A percentile compares a stretch with the other conserved stretches of the same genome.
These are phyloP conservation scores for Digitaria exilis DNA, from an alignment of 202 grass and related monocot species.

Conservation along the genomic window DNA sequence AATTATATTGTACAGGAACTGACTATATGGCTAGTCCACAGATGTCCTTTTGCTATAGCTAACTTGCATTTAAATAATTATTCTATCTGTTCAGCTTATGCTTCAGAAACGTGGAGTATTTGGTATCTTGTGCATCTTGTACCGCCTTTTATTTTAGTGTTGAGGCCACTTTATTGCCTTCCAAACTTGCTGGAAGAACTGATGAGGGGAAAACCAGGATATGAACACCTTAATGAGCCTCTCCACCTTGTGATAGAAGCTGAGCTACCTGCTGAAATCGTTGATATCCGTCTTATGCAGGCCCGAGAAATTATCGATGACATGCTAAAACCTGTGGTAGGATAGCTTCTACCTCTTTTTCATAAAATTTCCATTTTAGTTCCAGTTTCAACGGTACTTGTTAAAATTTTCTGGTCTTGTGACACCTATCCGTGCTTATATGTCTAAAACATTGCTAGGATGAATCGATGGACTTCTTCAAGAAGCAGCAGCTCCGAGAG, in stretches of 20 bases:
- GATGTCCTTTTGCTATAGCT: background rate
- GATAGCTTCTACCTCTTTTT: background rate
- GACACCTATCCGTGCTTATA: background rate
- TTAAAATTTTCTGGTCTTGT: background rate
- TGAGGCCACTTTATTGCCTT: background rate
- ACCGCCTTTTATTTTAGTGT: background rate
- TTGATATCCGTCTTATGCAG: slow-evolving; percentile 41
- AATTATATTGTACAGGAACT: background rate
- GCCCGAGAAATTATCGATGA: slow-evolving; percentile 45
- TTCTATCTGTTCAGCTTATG: background rate
- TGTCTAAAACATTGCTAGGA: slow-evolving; percentile 7
- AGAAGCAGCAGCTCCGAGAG: slow-evolving; percentile 53
- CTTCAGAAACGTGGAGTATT: background rate
- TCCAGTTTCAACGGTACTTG: background rate
- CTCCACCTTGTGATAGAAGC: slow-evolving; percentile 49
- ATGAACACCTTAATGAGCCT: slow-evolving; percentile 52
- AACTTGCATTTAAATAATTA: background rate
- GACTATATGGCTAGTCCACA: background rate
- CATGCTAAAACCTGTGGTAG: slow-evolving; percentile 51
- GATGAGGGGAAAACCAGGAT: slow-evolving; percentile 52
- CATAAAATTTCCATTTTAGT: background rate
- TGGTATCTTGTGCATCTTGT: background rate
- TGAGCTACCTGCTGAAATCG: slow-evolving; percentile 41
- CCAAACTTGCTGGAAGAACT: slow-evolving; percentile 31
- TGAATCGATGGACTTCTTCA: slow-evolving; percentile 53